Conservation (phyloP, 2,329 filamentous ascomycete species). For the Colletotrichum caudatum region DNA sequence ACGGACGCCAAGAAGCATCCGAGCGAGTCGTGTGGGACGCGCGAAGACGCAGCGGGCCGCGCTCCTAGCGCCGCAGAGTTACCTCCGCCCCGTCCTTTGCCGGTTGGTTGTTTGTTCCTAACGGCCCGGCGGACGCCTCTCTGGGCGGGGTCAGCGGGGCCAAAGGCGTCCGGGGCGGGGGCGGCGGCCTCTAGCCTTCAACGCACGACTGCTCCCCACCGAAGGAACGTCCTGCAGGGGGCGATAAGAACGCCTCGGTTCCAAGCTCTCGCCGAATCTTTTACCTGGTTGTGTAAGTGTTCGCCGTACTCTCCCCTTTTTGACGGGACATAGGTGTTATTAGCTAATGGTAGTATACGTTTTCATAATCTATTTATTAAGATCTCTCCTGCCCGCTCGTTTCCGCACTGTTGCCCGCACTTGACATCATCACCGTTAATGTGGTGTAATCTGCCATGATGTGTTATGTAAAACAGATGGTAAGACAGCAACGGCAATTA, state of each 20-base stretch:
- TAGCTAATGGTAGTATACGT: too few species aligned
- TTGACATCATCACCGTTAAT: too few species aligned
- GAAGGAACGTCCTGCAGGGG: not conserved
- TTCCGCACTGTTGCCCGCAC: too few species aligned
- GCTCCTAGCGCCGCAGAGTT: not conserved
- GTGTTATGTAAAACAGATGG: too few species aligned
- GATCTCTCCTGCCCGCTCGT: too few species aligned
- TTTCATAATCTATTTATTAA: too few species aligned
- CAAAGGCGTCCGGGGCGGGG: not conserved
- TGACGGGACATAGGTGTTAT: too few species aligned
- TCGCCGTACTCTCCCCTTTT: not conserved
- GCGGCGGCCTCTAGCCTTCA: not conserved
- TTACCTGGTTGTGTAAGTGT: not conserved
- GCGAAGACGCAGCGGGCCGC: not conserved
- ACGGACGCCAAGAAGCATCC: conserved; percentile 8
- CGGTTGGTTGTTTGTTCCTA: too few species aligned
- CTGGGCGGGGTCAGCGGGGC: not conserved
- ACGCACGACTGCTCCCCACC: not conserved
- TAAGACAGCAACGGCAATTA: too few species aligned
- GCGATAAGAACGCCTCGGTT: not conserved
- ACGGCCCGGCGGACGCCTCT: not conserved
- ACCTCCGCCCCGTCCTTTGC: not conserved
- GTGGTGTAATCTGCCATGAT: too few species aligned
- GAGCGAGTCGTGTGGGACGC: not conserved
- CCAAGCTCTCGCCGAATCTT: not conserved